Conservation (phyloP, 257 asterid genomes). For the Nicotiana noctiflora region DNA sequence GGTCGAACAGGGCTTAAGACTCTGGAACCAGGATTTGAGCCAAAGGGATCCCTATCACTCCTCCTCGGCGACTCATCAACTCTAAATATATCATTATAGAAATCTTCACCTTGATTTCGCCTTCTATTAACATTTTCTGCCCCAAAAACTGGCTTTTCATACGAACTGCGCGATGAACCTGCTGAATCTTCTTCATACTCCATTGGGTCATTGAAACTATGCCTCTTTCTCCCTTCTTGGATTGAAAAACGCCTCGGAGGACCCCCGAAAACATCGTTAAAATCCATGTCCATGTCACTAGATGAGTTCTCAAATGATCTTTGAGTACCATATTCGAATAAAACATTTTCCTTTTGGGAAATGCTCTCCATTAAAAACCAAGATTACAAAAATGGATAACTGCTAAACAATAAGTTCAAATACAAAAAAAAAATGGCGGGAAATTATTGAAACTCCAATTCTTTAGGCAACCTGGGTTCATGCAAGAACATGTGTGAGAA, state of each 20-base stretch:
- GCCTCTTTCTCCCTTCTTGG: conserved; percentile 44
- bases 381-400: neutral
- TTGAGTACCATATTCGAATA: conserved; percentile 21
- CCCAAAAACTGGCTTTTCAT: conserved; percentile 69
- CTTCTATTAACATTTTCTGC: conserved; percentile 39
- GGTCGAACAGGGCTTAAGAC: conserved; percentile 53
- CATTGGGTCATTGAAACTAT: conserved; percentile 43
- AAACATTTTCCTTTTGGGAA: conserved; percentile 31
- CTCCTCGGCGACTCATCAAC: conserved; percentile 49
- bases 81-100: conserved; percentile 70
- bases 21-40: conserved; percentile 47
- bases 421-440: conserved; percentile 31
- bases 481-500: neutral
- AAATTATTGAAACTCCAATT: conserved; percentile 11
- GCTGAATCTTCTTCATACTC: conserved; percentile 35
- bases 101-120: conserved; percentile 38
- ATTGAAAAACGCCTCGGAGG: conserved; percentile 79
- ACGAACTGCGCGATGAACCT: conserved; percentile 6
- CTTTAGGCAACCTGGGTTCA: neutral
- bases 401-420: neutral
- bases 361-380: conserved; percentile 44
- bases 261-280: conserved; percentile 84
- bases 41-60: conserved; percentile 29
- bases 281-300: conserved; percentile 42
- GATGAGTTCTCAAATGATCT: conserved; percentile 18